phyloP scores from a whole-genome alignment of 768 basidiomycete genomes.

The Antrodiella citrinella region DNA sequence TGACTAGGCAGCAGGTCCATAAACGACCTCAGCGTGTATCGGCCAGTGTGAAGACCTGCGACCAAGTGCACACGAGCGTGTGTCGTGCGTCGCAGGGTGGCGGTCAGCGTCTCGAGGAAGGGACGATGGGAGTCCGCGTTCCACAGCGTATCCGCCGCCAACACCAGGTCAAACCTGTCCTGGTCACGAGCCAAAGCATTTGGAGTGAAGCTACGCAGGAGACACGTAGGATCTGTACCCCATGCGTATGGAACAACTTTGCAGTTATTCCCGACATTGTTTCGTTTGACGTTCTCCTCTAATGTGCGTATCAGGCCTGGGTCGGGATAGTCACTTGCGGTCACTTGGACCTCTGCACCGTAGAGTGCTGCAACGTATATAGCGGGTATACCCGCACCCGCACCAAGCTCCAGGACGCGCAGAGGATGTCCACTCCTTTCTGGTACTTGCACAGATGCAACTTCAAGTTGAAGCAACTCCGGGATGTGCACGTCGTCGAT shows the following conservation, averaged over 20 bases:
- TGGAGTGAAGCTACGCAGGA: constrained; percentile 18
- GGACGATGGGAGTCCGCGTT: constrained; percentile 50
- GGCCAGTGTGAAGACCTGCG: constrained; percentile 69
- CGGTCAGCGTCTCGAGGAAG: constrained; percentile 45
- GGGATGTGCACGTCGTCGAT: constrained; percentile 33
- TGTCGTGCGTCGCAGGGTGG: constrained; percentile 34
- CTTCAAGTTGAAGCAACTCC: constrained; percentile 23
- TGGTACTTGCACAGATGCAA: constrained; percentile 12
- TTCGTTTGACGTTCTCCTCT: constrained; percentile 45
- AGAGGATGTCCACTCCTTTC: constrained; percentile 4
- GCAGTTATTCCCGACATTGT: constrained; percentile 40
- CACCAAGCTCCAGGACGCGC: constrained; percentile 63
- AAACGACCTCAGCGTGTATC: constrained; percentile 64
- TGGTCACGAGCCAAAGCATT: not conserved
- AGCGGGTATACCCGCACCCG: constrained; percentile 67
- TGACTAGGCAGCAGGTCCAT: constrained; percentile 28
- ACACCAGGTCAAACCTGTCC: constrained; percentile 48
- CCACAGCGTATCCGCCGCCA: constrained; percentile 78
- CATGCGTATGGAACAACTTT: constrained; percentile 53
- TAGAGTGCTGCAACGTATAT: constrained; percentile 52
- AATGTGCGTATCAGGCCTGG: constrained; percentile 49
- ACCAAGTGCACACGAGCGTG: constrained; percentile 54
- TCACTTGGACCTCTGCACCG: constrained; percentile 30
- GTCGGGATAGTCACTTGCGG: constrained; percentile 69
- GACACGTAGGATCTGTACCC: constrained; percentile 42